These are phyloP conservation scores for Rubroshorea leprosula DNA, from an alignment of 345 rosid genomes.

Conservation along the genomic window DNA sequence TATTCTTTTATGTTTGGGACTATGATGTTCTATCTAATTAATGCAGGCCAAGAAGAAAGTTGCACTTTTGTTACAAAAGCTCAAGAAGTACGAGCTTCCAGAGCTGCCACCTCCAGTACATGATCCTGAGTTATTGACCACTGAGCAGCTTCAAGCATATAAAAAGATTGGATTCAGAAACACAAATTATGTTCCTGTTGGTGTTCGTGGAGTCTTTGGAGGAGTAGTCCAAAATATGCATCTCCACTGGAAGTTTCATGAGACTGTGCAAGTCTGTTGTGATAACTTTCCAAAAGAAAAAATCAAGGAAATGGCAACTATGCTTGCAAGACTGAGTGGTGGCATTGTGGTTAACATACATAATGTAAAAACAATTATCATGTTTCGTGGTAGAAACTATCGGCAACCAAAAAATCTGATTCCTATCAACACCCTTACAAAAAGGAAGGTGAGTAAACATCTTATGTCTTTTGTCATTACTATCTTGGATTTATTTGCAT, in stretches of 20 bases:
- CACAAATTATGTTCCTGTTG: conserved; percentile 91
- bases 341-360: conserved; percentile 82
- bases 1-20: neutral
- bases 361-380: conserved; percentile 86
- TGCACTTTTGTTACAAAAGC: conserved; percentile 81
- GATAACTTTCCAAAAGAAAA: conserved; percentile 91
- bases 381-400: conserved; percentile 97
- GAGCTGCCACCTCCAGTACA: conserved; percentile 80
- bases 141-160: conserved; percentile 76
- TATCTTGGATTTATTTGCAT: neutral
- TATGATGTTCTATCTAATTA: conserved; percentile 3
- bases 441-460: conserved; percentile 63
- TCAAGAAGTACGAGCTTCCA: conserved; percentile 88
- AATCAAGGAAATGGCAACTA: conserved; percentile 91
- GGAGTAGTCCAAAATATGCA: conserved; percentile 99
- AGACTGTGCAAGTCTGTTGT: conserved; percentile 95
- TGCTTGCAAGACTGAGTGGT: conserved; percentile 87
- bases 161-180: conserved; percentile 90
- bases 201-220: conserved; percentile 97
- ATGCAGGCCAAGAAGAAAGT: conserved; percentile 93
- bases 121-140: conserved; percentile 85
- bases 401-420: conserved; percentile 89
- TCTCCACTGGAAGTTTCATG: conserved; percentile 98
- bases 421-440: conserved; percentile 93
- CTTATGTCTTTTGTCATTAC: neutral